Evolutionary conservation across 148 eudicot genomes (phyloP), one percentile per base, ranked within the genome.

Genomic region (Chenopodium album): DNA sequence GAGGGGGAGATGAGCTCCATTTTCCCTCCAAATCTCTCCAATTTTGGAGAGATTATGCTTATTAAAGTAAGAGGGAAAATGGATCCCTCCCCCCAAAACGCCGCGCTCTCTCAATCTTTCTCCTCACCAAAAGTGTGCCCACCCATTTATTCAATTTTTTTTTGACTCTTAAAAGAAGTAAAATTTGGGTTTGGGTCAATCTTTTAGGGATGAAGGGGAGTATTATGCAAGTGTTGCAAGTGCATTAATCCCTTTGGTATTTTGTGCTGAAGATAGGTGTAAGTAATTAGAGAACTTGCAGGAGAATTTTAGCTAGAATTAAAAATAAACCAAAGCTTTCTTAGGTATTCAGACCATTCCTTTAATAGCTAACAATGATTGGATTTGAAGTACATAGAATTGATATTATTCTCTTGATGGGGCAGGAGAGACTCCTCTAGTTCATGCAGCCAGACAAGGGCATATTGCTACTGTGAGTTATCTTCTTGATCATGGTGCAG

Each of bases 401-500:
- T 75, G 59, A 64, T 59, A 11, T 52, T 64, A 32, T 77, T 73
- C 34, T 75, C 52, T 69, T 46, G 26, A 41, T 72, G 56, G 19
- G 80, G 70, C 78, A 96, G 99, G 99, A 71, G 99, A 96, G 86
- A 94, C 98, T 65, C 93, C 99, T 81, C 90, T 96, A 68, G 82
- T 91, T 82, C 99, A 96, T 86, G 95, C 99, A 84, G 95, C 98
- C 65, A 85, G 99, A 81, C 97, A 90, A 89, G 98, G 99, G 29
- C 97, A 96, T 74, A 87, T 82, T 76, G 66, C 85, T 56, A 90
- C 93, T 48, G 95, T 88, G 80, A 90, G 87, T 77, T 96, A 90
- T 86, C 98, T 96, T 77, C 77, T 96, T 28, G 91, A 96, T 76
- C 84, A 86, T 84, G 98, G 95, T 83, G 97, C 95, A 20, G 88